These are phyloP conservation scores for Tilletia setariae DNA, from an alignment of 1,284 basidiomycete species.

Conservation along the genomic window DNA sequence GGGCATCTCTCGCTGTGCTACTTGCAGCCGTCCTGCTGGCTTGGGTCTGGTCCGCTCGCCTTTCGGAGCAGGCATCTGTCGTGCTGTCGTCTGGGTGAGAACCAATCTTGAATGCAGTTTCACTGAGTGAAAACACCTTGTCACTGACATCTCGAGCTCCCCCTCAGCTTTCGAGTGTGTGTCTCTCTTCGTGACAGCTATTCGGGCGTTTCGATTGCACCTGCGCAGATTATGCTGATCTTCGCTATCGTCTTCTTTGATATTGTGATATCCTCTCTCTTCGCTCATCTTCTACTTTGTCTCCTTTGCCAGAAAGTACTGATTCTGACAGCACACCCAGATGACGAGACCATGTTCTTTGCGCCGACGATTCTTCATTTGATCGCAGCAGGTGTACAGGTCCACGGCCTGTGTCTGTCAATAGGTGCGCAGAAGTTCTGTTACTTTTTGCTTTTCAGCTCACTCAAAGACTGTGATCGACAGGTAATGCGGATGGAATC, in stretches of 20 bases:
- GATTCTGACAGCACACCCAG: slow-evolving; percentile 79
- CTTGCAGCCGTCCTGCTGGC: no score
- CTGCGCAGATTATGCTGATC: neutral
- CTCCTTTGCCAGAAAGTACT: slow-evolving; percentile 53
- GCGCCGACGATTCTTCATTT: slow-evolving; percentile 69
- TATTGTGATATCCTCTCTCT: neutral
- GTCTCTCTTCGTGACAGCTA: no score
- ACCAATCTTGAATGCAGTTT: no score
- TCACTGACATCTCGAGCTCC: no score
- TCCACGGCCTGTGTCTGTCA: slow-evolving; percentile 58
- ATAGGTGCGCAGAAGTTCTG: slow-evolving; percentile 47
- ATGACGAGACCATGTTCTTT: slow-evolving; percentile 91
- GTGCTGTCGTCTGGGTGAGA: no score
- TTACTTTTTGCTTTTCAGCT: neutral
- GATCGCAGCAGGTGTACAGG: slow-evolving; percentile 55
- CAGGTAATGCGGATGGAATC: slow-evolving; percentile 75
- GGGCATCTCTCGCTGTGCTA: no score
- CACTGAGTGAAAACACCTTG: no score
- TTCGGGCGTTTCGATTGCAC: no score
- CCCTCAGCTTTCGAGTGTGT: no score
- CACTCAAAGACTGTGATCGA: neutral
- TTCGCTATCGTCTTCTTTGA: neutral
- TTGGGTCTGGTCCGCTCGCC: no score
- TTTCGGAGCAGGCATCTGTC: no score
- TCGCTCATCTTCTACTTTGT: no score